phyloP scores from a whole-genome alignment of 345 rosid species.

The Salix exigua region DNA sequence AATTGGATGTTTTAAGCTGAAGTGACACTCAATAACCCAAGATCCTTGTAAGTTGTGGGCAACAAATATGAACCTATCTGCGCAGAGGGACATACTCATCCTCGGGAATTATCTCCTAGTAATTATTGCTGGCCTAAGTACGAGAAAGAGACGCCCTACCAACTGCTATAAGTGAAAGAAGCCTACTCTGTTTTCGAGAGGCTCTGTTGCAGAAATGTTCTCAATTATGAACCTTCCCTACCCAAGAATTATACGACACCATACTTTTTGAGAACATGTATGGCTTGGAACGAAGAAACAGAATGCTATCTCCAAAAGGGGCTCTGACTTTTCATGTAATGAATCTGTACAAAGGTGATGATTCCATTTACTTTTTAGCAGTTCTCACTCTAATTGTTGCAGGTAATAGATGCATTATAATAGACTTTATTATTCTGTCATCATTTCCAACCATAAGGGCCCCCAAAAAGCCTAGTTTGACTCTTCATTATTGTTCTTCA shows the following conservation, averaged over 20 bases:
- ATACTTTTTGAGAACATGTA: conserved; percentile 7
- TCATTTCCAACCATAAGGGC: conserved; percentile 14
- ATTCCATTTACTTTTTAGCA: conserved; percentile 18
- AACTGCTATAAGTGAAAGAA: neutral
- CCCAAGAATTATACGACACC: conserved; percentile 6
- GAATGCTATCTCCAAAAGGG: conserved; percentile 13
- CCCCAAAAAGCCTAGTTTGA: conserved; percentile 24
- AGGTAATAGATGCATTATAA: neutral
- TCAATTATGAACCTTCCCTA: neutral
- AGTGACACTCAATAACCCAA: neutral
- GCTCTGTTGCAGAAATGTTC: neutral
- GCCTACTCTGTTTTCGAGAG: neutral
- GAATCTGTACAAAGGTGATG: conserved; percentile 5
- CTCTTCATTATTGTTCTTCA: conserved; percentile 7
- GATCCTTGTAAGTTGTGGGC: no score
- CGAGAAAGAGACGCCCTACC: neutral
- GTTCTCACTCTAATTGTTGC: neutral
- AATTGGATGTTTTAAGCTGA: no score
- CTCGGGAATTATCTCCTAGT: neutral
- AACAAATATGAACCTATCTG: neutral
- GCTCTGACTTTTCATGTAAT: conserved; percentile 23
- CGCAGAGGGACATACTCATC: neutral
- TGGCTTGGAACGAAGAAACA: conserved; percentile 39
- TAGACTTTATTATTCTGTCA: conserved; percentile 10
- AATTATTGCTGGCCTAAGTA: neutral